Conservation (phyloP, 495 filamentous ascomycete species). For the Penicillium silybi region DNA sequence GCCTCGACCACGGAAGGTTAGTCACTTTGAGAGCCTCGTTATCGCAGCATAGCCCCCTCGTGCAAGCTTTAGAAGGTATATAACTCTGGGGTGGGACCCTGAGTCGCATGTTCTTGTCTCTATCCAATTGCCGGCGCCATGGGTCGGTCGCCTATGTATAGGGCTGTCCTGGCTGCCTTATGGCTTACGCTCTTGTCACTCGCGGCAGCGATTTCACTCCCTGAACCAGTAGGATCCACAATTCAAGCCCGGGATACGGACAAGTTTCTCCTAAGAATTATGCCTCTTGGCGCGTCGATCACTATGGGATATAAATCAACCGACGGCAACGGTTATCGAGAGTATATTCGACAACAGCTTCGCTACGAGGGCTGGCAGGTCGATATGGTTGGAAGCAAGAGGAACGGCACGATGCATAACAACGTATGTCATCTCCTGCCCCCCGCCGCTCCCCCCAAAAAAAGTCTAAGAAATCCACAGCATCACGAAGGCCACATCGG, state of each 20-base stretch:
- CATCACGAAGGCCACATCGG: slow-evolving; percentile 50
- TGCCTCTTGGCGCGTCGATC: slow-evolving; percentile 58
- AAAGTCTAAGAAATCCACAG: slow-evolving; percentile 9
- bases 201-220: background rate
- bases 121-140: slow-evolving; percentile 4
- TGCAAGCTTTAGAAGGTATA: background rate
- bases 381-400: slow-evolving; percentile 48
- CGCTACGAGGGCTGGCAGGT: slow-evolving; percentile 37
- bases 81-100: background rate
- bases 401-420: slow-evolving; percentile 46
- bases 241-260: slow-evolving; percentile 7
- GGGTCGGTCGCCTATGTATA: slow-evolving; percentile 10
- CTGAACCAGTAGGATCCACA: background rate
- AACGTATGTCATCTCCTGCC: slow-evolving; percentile 27
- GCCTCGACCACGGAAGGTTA: background rate
- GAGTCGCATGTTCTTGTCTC: background rate
- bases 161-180: slow-evolving; percentile 12
- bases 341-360: slow-evolving; percentile 35
- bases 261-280: slow-evolving; percentile 37
- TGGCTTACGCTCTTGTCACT: slow-evolving; percentile 12
- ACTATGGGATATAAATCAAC: slow-evolving; percentile 49
- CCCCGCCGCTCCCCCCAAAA: background rate
- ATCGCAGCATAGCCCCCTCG: background rate
- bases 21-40: background rate
- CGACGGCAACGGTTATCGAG: slow-evolving; percentile 53